These are phyloP conservation scores for Coemansia sp. DNA, from an alignment of 192 early-diverging fungal genomes.

Conservation along the genomic window DNA sequence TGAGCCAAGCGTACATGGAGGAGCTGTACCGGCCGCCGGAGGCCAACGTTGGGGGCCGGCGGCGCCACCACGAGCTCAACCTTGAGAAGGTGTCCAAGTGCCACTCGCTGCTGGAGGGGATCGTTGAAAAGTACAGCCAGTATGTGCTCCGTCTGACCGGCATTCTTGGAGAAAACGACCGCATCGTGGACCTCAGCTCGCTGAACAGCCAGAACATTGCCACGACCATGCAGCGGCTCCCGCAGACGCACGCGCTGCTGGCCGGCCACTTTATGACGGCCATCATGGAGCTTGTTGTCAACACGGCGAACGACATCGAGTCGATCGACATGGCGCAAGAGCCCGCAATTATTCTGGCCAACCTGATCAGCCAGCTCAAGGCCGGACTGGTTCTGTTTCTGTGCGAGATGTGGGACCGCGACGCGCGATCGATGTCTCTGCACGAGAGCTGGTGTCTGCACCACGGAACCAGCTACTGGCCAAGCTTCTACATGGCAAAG, in stretches of 20 bases:
- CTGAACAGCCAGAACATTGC: conserved; percentile 12
- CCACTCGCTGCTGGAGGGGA: conserved; percentile 44
- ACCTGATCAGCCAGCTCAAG: conserved; percentile 69
- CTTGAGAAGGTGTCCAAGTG: conserved; percentile 49
- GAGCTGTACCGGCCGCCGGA: conserved; percentile 62
- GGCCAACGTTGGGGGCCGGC: conserved; percentile 32
- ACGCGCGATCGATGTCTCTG: conserved; percentile 51
- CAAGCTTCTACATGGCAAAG: conserved; percentile 30
- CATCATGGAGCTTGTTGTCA: conserved; percentile 69
- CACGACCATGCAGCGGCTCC: conserved; percentile 36
- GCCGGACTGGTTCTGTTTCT: conserved; percentile 68
- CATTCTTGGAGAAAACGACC: conserved; percentile 33
- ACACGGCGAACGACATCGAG: conserved; percentile 76
- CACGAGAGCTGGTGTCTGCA: conserved; percentile 47
- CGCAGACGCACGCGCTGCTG: conserved; percentile 58
- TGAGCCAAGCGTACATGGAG: conserved; percentile 83
- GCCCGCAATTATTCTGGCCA: conserved; percentile 62
- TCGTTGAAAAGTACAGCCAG: conserved; percentile 47
- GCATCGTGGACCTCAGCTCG: conserved; percentile 19
- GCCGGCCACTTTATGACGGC: conserved; percentile 72
- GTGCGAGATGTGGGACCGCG: conserved; percentile 72
- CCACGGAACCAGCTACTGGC: conserved; percentile 50
- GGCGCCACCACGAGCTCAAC: conserved; percentile 43
- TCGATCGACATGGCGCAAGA: conserved; percentile 69
- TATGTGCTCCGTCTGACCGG: conserved; percentile 42